Base-by-base conservation (phyloP, 371 early-diverging fungal species). In the Circinella umbellata region DNA sequence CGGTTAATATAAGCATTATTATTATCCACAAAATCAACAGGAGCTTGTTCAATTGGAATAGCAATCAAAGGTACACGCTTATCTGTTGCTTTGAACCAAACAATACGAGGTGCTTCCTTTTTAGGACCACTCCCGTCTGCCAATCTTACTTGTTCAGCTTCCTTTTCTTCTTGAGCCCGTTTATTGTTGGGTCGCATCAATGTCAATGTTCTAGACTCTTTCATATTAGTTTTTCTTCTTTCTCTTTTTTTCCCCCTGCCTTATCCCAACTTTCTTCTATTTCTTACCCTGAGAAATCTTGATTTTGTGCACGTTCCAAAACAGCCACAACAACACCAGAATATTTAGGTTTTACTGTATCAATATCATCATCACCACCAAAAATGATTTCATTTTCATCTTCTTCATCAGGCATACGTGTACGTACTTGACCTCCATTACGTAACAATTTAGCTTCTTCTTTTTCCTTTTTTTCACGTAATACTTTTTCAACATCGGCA, bases 51-150 rank as follows among this genome's bases (percentile, higher is more conserved):
- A 37, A 83, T 78, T 0, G 92, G 89, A 51, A 95, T 88, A 11
- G 89, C 84, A 71, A 95, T 88, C 62, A 89, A 80, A 2, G 95
- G 95, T 5, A 92, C 86, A 7, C 93, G 90, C 59, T 87, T 86
- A 76, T 94, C 94, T n/a, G 87, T 88, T 14, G 95, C 93, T 76
- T 87, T 89, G 85, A 95, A 94, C 93, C 93, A 94, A 9, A 91
- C 85, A 54, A 88, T 86, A 38, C 82, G 72, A 1, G 83, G 80
- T 34, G 64, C 63, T 7, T 71, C 76, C 37, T 74, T 76, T 60
- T 69, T 69, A 6, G 63, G 63, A 7, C 18, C 7, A 68, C 69
- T 49, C 9, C 70, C 70, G 10, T 64, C 70, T 1, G 70, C 70
- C 4, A 63, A 48, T 15, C 70, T 64, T 8, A 64, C 64, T 37